phyloP scores from a whole-genome alignment of 441 rosid species.

The Erodium trifolium region DNA sequence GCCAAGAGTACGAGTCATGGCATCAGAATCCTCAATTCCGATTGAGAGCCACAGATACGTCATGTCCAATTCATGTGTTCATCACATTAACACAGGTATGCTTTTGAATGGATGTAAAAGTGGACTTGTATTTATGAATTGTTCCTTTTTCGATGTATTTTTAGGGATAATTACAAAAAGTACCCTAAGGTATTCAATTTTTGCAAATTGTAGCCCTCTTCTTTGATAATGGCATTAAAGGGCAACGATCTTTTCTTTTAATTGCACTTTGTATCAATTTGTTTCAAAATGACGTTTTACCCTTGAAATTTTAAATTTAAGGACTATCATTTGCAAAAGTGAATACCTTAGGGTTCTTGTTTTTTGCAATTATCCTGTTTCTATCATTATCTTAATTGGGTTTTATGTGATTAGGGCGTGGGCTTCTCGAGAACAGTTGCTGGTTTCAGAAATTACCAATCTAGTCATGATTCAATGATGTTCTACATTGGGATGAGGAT shows the following conservation, averaged over 20 bases:
- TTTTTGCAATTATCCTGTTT: too few relatives aligned
- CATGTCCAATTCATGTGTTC: constrained; percentile 85
- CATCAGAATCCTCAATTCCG: constrained; percentile 99
- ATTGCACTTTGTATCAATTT: too few relatives aligned
- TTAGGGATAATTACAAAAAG: too few relatives aligned
- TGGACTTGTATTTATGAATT: constrained; percentile 8
- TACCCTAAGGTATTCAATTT: too few relatives aligned
- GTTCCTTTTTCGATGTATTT: not conserved
- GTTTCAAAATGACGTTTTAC: too few relatives aligned
- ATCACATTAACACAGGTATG: constrained; percentile 95
- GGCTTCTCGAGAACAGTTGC: constrained; percentile 95
- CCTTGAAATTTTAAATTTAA: too few relatives aligned
- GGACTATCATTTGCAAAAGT: too few relatives aligned
- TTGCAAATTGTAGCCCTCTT: too few relatives aligned
- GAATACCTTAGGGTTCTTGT: too few relatives aligned
- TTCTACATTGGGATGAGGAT: constrained; percentile 99
- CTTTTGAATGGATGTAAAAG: constrained; percentile 5
- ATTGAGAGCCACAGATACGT: constrained; percentile 83
- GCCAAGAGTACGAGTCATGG: constrained; percentile 99
- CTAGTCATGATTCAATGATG: constrained; percentile 94
- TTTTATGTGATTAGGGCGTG: constrained; percentile 63
- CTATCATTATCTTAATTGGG: not conserved
- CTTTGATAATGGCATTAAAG: too few relatives aligned
- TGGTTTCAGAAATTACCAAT: constrained; percentile 94
- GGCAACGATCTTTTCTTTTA: too few relatives aligned